Evolutionary conservation across 495 filamentous ascomycete genomes (phyloP).

Genomic region (Daldinia bambusicola): DNA sequence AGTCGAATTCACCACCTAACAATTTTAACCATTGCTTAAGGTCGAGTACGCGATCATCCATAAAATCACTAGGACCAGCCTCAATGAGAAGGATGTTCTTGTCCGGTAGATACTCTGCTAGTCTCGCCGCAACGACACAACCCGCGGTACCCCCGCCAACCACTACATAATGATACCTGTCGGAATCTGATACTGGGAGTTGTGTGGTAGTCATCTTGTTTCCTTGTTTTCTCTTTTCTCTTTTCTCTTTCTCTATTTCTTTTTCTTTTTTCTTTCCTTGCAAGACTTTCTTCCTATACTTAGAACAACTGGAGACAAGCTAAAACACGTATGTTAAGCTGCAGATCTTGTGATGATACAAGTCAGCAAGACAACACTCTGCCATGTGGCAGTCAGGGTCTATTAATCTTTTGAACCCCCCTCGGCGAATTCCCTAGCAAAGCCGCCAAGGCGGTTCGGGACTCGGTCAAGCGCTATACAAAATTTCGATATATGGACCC

Average conservation of each 20-base stretch:
- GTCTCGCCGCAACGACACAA: slow-evolving; percentile 75
- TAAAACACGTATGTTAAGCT: slow-evolving; percentile 17
- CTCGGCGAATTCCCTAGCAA: slow-evolving; percentile 16
- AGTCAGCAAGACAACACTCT: neutral
- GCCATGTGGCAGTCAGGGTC: slow-evolving; percentile 23
- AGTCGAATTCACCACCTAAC: slow-evolving; percentile 83
- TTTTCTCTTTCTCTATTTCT: too few relatives aligned
- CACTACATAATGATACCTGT: slow-evolving; percentile 84
- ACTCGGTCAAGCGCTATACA: slow-evolving; percentile 27
- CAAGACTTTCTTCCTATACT: slow-evolving; percentile 3
- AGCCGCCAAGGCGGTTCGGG: slow-evolving; percentile 39
- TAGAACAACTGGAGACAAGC: slow-evolving; percentile 10
- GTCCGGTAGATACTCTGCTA: slow-evolving; percentile 71
- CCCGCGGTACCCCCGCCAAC: slow-evolving; percentile 87
- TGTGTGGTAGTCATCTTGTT: slow-evolving; percentile 69
- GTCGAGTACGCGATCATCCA: slow-evolving; percentile 65
- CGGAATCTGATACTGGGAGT: slow-evolving; percentile 66
- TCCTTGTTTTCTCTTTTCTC: slow-evolving; percentile 11
- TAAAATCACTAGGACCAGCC: slow-evolving; percentile 64
- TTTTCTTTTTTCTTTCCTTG: too few relatives aligned
- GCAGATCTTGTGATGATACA: slow-evolving; percentile 14
- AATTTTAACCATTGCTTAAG: slow-evolving; percentile 82
- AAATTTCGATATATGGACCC: slow-evolving; percentile 2
- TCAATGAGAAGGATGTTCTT: slow-evolving; percentile 73
- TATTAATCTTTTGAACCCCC: slow-evolving; percentile 33